Evolutionary conservation across 805 yeast species (phyloP).

Genomic region (Kodamaea lidongshanica): DNA sequence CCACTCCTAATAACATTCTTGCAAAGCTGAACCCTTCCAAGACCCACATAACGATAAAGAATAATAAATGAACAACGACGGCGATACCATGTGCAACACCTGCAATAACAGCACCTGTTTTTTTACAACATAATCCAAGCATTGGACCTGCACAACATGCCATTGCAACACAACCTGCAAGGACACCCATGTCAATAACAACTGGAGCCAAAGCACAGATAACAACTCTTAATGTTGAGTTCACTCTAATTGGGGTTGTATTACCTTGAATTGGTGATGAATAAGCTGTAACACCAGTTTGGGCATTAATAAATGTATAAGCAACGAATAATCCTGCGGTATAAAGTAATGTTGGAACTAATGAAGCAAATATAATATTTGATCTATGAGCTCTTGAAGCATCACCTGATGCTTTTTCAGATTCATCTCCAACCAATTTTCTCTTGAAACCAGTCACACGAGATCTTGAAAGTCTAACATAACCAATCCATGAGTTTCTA

Average conservation of each 20-base stretch:
- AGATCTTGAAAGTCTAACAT: constrained; percentile 73
- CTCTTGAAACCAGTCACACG: constrained; percentile 89
- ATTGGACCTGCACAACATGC: constrained; percentile 98
- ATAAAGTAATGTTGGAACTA: constrained; percentile 64
- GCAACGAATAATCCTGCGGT: constrained; percentile 71
- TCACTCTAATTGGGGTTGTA: constrained; percentile 45
- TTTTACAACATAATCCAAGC: constrained; percentile 90
- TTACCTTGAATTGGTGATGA: constrained; percentile 25
- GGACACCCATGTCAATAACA: constrained; percentile 80
- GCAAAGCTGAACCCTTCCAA: constrained; percentile 87
- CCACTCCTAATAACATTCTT: constrained; percentile 80
- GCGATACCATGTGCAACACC: constrained; percentile 95
- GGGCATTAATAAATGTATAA: constrained; percentile 76
- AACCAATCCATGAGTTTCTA: constrained; percentile 85
- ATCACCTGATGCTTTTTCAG: constrained; percentile 67
- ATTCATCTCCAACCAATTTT: constrained; percentile 55
- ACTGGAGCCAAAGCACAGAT: constrained; percentile 88
- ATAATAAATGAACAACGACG: constrained; percentile 76
- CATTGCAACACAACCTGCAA: constrained; percentile 68
- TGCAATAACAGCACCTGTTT: constrained; percentile 93
- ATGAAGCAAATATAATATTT: constrained; percentile 74
- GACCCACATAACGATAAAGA: constrained; percentile 96
- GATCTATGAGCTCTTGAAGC: constrained; percentile 70
- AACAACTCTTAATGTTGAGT: constrained; percentile 64
- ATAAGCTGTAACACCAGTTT: constrained; percentile 63